Evolutionary conservation across 495 filamentous ascomycete species (phyloP).

Genomic region (Lasiosphaeria hispida): DNA sequence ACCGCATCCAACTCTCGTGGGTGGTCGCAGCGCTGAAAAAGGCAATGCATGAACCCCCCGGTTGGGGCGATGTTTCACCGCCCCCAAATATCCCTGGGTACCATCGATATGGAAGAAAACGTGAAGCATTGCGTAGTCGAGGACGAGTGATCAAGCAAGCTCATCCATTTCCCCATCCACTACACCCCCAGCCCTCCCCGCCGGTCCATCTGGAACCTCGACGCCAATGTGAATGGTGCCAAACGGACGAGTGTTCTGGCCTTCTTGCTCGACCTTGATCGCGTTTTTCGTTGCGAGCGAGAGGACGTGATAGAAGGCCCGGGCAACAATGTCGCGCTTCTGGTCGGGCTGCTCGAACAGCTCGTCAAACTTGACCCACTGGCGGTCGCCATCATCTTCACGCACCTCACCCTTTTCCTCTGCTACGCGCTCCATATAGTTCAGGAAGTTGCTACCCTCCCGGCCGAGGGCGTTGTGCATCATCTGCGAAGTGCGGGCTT

Average conservation of each 20-base stretch:
- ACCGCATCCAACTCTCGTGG: no score
- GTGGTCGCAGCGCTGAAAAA: no score
- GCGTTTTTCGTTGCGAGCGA: conserved; percentile 64
- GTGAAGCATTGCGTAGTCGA: neutral
- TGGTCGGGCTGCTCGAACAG: conserved; percentile 53
- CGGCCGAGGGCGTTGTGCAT: conserved; percentile 31
- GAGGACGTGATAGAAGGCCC: conserved; percentile 71
- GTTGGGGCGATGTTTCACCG: no score
- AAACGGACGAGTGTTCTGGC: conserved; percentile 29
- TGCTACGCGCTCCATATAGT: conserved; percentile 53
- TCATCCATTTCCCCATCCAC: neutral
- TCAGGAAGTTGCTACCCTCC: conserved; percentile 44
- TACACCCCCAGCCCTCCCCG: neutral
- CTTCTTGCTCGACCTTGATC: conserved; percentile 54
- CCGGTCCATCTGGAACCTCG: conserved; percentile 7
- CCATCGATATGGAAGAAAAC: no score
- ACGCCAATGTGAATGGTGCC: conserved; percentile 39
- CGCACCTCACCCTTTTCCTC: conserved; percentile 37
- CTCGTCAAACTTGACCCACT: conserved; percentile 56
- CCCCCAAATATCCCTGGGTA: neutral
- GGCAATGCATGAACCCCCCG: no score
- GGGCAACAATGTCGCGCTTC: conserved; percentile 60
- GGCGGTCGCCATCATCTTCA: conserved; percentile 35
- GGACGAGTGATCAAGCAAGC: neutral
- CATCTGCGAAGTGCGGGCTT: conserved; percentile 18